Evolutionary conservation across 148 eudicot genomes (phyloP).

Genomic region (Drosera capensis): DNA sequence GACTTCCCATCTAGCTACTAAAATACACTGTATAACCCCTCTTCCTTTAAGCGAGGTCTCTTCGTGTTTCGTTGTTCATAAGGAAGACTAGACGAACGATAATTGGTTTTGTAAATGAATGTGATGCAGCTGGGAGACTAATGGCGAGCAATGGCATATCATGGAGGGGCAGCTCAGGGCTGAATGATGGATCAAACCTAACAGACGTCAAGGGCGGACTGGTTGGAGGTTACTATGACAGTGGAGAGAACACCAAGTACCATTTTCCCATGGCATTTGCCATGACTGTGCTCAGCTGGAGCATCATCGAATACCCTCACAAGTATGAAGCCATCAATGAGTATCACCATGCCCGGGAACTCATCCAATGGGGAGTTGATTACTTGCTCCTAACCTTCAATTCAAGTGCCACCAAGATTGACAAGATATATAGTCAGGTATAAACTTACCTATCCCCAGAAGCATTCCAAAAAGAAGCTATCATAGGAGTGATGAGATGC

Average conservation of each 20-base stretch:
- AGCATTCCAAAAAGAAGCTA: too few relatives aligned
- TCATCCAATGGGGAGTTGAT: slow-evolving; percentile 56
- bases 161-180: slow-evolving; percentile 47
- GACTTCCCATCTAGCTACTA: too few relatives aligned
- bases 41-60: neutral
- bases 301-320: slow-evolving; percentile 43
- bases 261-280: slow-evolving; percentile 74
- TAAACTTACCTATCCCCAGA: too few relatives aligned
- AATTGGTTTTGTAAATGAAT: too few relatives aligned
- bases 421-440: slow-evolving; percentile 41
- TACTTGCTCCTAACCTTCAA: slow-evolving; percentile 52
- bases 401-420: slow-evolving; percentile 20
- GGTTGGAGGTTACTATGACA: slow-evolving; percentile 72
- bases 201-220: slow-evolving; percentile 32
- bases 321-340: slow-evolving; percentile 31
- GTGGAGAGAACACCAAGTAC: slow-evolving; percentile 66
- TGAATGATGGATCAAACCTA: slow-evolving; percentile 27
- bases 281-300: slow-evolving; percentile 60
- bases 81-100: too few relatives aligned
- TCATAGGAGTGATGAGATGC: too few relatives aligned
- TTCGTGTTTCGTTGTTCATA: slow-evolving; percentile 1
- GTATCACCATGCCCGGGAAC: slow-evolving; percentile 36
- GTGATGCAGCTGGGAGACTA: slow-evolving; percentile 33
- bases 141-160: slow-evolving; percentile 20
- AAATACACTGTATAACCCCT: too few relatives aligned